Evolutionary conservation across 208 protist species (phyloP), one percentile per base, ranked within the genome.

Genomic region (Trypanosoma melophagium): DNA sequence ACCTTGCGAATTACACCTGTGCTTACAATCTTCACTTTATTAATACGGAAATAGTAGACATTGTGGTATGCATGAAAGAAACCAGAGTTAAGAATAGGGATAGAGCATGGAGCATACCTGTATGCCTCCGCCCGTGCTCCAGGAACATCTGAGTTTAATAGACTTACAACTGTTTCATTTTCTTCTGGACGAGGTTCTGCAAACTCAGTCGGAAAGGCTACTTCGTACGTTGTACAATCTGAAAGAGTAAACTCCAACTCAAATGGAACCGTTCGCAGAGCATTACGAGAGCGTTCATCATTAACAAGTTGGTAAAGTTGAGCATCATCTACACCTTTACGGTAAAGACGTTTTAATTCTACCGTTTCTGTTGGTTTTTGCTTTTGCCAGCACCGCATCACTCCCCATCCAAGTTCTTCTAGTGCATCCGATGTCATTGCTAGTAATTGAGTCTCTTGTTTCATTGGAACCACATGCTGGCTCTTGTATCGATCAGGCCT

Each of bases 1-100:
- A 91, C 59, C 64, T 80, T 90, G 44, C 80, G 76, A 55, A 96
- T 25, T 13, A 59, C 60, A 49, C 86, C 79, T 0, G 79, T 79
- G 70, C 81, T 82, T 40, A 77, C 41, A 54, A 96, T 50, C 58
- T 76, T 81, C 55, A 96, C 53, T 53, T 66, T 77, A n/a, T 68
- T 81, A 17, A 93, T 31, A 9, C 82, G 71, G 64, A 96, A 84
- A 75, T 94, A 94, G 68, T 84, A 93, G 0, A 94, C 87, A 69
- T 93, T 96, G 72, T 85, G 86, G 76, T 96, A 96, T 19, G 86
- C 80, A 25, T 83, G 84, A 64, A 96, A 94, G 75, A 87, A 92
- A 4, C 90, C 87, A 7, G 88, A 84, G 62, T 85, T 92, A 31
- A 96, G 73, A 64, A 94, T 92, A 0, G 87, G 86, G 25, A 94